phyloP scores from a whole-genome alignment of 495 filamentous ascomycete genomes.

The Ascodesmis nigricans region DNA sequence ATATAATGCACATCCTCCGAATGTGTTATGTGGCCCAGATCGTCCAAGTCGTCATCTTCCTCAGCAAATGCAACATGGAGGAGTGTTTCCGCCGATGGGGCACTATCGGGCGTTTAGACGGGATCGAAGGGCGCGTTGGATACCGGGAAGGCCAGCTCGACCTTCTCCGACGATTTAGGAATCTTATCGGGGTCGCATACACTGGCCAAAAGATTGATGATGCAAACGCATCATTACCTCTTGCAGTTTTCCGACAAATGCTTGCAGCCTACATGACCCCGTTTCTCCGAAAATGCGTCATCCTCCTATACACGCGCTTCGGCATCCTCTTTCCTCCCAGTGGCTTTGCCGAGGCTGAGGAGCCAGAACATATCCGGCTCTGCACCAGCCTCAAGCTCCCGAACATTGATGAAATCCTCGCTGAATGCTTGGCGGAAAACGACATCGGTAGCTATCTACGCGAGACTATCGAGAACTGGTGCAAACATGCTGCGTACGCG shows the following conservation, averaged over 20 bases:
- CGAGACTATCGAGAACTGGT: constrained; percentile 54
- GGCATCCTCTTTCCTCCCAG: constrained; percentile 71
- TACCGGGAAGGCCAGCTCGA: constrained; percentile 15
- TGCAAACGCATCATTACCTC: constrained; percentile 4
- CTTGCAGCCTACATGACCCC: constrained; percentile 63
- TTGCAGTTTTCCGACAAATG: constrained; percentile 28
- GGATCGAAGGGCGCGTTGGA: constrained; percentile 9
- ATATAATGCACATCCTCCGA: constrained; percentile 62
- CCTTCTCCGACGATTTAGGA: constrained; percentile 7
- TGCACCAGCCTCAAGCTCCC: constrained; percentile 53
- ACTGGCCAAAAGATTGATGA: neutral
- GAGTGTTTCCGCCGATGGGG: constrained; percentile 22
- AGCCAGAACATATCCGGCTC: constrained; percentile 63
- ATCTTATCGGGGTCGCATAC: constrained; percentile 1
- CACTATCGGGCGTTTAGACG: constrained; percentile 4
- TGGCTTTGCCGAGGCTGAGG: constrained; percentile 38
- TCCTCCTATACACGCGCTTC: constrained; percentile 70
- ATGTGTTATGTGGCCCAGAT: constrained; percentile 86
- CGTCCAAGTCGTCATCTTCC: constrained; percentile 45
- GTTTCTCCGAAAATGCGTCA: constrained; percentile 66
- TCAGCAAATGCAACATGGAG: constrained; percentile 24
- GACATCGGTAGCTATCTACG: constrained; percentile 22
- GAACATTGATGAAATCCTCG: constrained; percentile 54
- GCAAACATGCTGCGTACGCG: constrained; percentile 27
- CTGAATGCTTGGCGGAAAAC: constrained; percentile 8